A percentile compares a stretch with the other conserved stretches of the same genome.
Evolutionary conservation across 2,329 filamentous ascomycete genomes (phyloP).

Genomic region (Neofusicoccum sp.): DNA sequence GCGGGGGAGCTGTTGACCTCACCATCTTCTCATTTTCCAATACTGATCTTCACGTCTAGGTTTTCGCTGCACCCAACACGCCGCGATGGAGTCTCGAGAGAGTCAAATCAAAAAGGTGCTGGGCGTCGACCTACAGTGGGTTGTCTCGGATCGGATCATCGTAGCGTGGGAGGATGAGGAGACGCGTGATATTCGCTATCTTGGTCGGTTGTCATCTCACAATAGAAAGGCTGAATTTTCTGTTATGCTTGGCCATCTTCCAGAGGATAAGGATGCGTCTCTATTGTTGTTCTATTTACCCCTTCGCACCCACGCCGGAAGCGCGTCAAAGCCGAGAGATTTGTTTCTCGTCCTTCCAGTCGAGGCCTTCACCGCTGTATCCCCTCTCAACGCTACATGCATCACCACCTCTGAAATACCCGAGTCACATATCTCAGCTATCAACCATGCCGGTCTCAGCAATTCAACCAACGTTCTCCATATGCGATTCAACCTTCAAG

Average conservation of each 20-base stretch:
- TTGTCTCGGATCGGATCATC: not conserved
- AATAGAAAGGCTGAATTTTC: constrained; percentile 15
- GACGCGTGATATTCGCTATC: not conserved
- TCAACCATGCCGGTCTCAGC: not conserved
- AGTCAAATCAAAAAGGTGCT: not conserved
- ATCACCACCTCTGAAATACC: not conserved
- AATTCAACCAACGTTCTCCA: not conserved
- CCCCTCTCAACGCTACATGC: not conserved
- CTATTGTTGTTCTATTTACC: constrained; percentile 1
- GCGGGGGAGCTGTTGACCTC: not conserved
- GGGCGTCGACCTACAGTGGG: not conserved
- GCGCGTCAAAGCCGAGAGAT: not conserved
- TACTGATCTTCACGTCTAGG: not conserved
- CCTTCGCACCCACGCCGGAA: not conserved
- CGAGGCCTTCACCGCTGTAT: not conserved
- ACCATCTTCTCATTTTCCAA: not conserved
- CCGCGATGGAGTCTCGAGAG: not conserved
- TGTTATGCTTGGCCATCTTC: constrained; percentile 2
- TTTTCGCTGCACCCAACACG: not conserved
- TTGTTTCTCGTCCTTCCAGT: not conserved
- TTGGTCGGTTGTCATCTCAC: constrained; percentile 11
- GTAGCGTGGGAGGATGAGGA: not conserved
- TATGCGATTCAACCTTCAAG: not conserved
- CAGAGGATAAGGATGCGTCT: not conserved
- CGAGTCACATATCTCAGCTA: not conserved